Evolutionary conservation across 352 stramenopile species (phyloP), one percentile per base, ranked within the genome.

Genomic region (Peronosclerospora sorghi): DNA sequence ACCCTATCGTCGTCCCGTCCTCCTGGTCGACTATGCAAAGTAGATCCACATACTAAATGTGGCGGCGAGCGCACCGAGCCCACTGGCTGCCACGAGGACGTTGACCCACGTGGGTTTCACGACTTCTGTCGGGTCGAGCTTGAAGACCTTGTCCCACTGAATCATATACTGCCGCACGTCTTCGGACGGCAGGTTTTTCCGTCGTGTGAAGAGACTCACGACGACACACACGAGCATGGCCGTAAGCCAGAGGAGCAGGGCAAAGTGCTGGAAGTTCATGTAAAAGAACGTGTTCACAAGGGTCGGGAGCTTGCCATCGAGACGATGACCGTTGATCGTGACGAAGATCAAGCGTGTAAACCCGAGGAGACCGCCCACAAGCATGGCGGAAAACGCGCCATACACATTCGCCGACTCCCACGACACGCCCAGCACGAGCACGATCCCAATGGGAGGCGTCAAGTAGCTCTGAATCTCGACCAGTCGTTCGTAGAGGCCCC

Each of bases 221-320:
- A 62, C 37, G 14, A 84, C 52, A 36, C 68, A 76, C n/a, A 80
- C 53, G 14, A 73, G 24, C 36, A 67, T 41, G 1, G 65, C 51
- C 10, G 57, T 69, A 41, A 70, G 42, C 68, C 65, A 82, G 30
- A 78, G 54, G 35, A 84, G 32, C 51, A 74, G 56, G 2, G 71
- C 66, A 48, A 79, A 83, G 52, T 81, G 68, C 53, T 79, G 61
- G 47, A 84, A 84, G 51, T 81, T 75, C 59, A 84, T 76, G 56
- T 77, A 76, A 45, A 80, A 80, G 38, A 80, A 84, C 0, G 55
- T 59, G 44, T 84, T 65, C 29, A 58, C 45, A 13, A 75, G 43
- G 9, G 14, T 41, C 4, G 67, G 59, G n/a, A 74, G 53, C 10
- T 67, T 44, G 32, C 62, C 65, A 20, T 71, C 56, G 41, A 66